These are phyloP conservation scores for Fabrea salina DNA, from an alignment of 169 alveolate genomes.

Conservation along the genomic window DNA sequence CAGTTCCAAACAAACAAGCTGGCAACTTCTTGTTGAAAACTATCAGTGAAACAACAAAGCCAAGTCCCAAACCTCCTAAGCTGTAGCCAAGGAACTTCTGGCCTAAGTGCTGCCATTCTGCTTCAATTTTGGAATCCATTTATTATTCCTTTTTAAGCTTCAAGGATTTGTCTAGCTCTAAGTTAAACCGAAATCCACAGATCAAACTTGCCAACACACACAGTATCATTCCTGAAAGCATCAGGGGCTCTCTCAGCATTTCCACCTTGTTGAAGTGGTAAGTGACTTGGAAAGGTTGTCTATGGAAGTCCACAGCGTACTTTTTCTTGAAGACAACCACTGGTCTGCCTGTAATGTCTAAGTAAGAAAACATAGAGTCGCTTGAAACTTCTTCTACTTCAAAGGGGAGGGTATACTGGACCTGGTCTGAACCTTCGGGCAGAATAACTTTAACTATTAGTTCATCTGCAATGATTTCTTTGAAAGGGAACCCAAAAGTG, in stretches of 20 bases:
- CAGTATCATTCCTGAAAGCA: background rate
- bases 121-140: no score
- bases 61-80: no score
- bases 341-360: conserved; percentile 52
- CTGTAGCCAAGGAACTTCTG: no score
- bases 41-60: no score
- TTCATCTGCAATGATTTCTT: conserved; percentile 74
- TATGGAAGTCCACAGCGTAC: conserved; percentile 38
- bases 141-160: conserved; percentile 24
- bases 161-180: background rate
- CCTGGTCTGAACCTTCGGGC: conserved; percentile 84
- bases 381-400: conserved; percentile 42
- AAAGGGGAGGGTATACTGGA: conserved; percentile 60
- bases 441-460: conserved; percentile 65
- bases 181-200: background rate
- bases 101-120: no score
- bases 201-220: background rate
- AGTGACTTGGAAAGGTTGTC: conserved; percentile 38
- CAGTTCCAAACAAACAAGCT: no score
- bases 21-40: no score
- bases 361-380: conserved; percentile 29
- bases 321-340: conserved; percentile 37
- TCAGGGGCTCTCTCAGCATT: conserved; percentile 10
- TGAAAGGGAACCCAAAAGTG: conserved; percentile 62
- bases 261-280: background rate